phyloP scores from a whole-genome alignment of 805 yeast species.

The Suhomyces tanzawaensis region DNA sequence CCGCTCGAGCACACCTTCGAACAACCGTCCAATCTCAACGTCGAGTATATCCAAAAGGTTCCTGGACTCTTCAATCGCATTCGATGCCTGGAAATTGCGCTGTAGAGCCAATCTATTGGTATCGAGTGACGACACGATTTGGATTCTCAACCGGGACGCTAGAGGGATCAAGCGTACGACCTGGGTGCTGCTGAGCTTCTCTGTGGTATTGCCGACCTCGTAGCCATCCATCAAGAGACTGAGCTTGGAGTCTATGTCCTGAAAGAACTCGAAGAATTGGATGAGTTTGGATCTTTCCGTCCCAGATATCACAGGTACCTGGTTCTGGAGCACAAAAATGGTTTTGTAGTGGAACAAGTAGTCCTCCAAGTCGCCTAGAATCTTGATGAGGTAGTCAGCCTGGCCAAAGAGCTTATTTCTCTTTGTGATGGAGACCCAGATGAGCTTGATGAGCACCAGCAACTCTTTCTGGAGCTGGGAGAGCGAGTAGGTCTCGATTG shows the following conservation, averaged over 20 bases:
- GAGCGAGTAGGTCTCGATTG: slow-evolving; percentile 21
- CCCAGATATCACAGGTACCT: slow-evolving; percentile 6
- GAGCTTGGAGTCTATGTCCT: slow-evolving; percentile 34
- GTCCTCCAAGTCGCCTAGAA: slow-evolving; percentile 68
- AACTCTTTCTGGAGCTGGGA: slow-evolving; percentile 44
- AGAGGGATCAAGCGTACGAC: slow-evolving; percentile 50
- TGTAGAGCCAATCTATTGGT: slow-evolving; percentile 11
- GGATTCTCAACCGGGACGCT: slow-evolving; percentile 50
- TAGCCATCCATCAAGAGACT: slow-evolving; percentile 32
- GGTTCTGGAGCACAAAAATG: slow-evolving; percentile 12
- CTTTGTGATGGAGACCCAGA: slow-evolving; percentile 57
- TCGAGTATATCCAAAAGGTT: slow-evolving; percentile 21
- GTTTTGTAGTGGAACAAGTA: slow-evolving; percentile 41
- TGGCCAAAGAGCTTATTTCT: slow-evolving; percentile 50
- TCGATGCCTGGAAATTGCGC: not conserved
- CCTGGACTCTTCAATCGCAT: not conserved
- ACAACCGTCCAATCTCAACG: slow-evolving; percentile 35
- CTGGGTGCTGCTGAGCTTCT: slow-evolving; percentile 47
- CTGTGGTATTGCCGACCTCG: slow-evolving; percentile 17
- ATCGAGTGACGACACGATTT: slow-evolving; percentile 30
- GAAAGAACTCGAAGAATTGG: slow-evolving; percentile 27
- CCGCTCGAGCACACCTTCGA: slow-evolving; percentile 40
- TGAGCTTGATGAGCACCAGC: slow-evolving; percentile 47
- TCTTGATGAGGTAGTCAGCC: slow-evolving; percentile 55
- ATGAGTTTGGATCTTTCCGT: slow-evolving; percentile 13